These are phyloP conservation scores for Saposhnikovia divaricata DNA, from an alignment of 129 eudicot species.

Conservation along the genomic window DNA sequence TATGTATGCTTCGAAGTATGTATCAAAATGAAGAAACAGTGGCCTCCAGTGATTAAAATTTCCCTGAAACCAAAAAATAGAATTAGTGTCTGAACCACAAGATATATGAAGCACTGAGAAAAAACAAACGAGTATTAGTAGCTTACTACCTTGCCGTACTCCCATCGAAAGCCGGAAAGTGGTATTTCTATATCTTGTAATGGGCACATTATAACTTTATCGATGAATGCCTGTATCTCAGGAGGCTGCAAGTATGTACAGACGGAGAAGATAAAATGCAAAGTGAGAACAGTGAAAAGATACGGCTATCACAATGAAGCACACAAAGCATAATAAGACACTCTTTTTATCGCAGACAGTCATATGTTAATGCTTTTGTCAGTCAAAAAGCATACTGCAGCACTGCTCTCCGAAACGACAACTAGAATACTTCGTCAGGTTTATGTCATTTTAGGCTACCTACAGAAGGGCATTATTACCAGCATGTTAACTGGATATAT, in stretches of 20 bases:
- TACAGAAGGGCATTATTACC: background rate
- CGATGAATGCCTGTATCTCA: slow-evolving; percentile 67
- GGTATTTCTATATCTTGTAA: slow-evolving; percentile 91
- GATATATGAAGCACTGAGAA: background rate
- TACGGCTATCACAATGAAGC: background rate
- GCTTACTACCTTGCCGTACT: slow-evolving; percentile 66
- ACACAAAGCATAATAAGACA: background rate
- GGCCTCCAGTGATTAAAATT: slow-evolving; percentile 98
- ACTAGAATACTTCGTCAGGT: background rate
- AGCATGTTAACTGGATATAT: background rate
- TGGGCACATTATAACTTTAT: slow-evolving; percentile 85
- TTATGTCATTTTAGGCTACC: background rate
- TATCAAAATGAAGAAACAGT: slow-evolving; percentile 83
- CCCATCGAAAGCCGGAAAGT: slow-evolving; percentile 92
- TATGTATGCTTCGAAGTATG: slow-evolving; percentile 76
- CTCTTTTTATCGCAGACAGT: background rate
- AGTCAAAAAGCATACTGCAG: background rate
- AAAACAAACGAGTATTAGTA: background rate
- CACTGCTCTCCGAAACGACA: background rate
- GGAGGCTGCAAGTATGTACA: slow-evolving; percentile 53
- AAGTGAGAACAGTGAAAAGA: background rate
- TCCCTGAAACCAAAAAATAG: slow-evolving; percentile 49
- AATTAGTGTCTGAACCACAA: slow-evolving; percentile 13
- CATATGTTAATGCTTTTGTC: background rate
- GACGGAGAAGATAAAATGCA: background rate